Evolutionary conservation across 2,329 filamentous ascomycete species (phyloP).

Genomic region (Coniosporium tulheliwenetii): DNA sequence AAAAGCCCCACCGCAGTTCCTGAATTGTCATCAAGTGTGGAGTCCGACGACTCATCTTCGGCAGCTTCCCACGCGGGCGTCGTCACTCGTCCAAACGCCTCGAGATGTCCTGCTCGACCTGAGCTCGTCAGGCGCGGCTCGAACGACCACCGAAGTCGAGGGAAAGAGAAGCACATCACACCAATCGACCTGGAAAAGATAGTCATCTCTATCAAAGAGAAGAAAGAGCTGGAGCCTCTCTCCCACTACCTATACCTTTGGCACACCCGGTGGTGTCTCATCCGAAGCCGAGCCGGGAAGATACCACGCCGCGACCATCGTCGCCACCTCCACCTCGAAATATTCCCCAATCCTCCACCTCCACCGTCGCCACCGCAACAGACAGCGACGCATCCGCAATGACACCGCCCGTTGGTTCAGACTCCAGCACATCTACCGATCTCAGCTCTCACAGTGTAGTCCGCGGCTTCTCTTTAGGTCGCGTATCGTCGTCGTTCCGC

Average conservation of each 20-base stretch:
- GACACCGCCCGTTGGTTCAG: conserved; percentile 33
- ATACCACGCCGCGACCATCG: conserved; percentile 1
- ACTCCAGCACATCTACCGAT: conserved; percentile 47
- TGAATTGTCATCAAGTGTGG: conserved; percentile 30
- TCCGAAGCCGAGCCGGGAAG: neutral
- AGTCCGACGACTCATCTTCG: conserved; percentile 23
- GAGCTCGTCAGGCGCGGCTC: conserved; percentile 58
- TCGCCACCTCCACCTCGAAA: conserved; percentile 2
- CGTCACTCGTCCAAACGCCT: conserved; percentile 28
- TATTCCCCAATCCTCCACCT: conserved; percentile 1
- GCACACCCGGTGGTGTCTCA: conserved; percentile 5
- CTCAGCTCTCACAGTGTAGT: conserved; percentile 55
- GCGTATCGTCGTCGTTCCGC: conserved; percentile 52
- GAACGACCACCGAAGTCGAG: conserved; percentile 51
- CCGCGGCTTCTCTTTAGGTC: conserved; percentile 70
- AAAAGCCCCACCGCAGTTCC: conserved; percentile 16
- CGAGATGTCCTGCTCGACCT: conserved; percentile 45
- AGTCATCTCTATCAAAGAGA: conserved; percentile 81
- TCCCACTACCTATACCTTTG: conserved; percentile 25
- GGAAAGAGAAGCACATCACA: conserved; percentile 77
- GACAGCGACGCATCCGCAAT: conserved; percentile 19
- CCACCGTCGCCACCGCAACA: conserved; percentile 23
- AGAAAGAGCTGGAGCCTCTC: conserved; percentile 49
- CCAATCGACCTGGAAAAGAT: conserved; percentile 86
- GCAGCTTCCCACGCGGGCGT: conserved; percentile 21